Evolutionary conservation across 176 grass and related monocot genomes (phyloP).

Genomic region (Carex cristatella): DNA sequence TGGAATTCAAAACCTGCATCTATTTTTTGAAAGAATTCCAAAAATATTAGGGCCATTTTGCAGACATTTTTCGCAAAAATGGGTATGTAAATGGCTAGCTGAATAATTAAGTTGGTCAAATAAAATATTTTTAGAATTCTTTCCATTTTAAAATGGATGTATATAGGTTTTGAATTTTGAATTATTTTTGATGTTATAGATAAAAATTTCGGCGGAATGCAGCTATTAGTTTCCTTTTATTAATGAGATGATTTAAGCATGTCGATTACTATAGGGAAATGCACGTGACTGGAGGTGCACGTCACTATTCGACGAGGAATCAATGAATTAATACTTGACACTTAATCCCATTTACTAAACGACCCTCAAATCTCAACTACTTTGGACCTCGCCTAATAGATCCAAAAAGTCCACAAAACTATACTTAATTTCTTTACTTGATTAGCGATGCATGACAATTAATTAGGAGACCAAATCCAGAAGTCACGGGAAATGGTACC

Average conservation of each 20-base stretch:
- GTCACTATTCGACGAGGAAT: neutral
- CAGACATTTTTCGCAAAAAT: too few relatives aligned
- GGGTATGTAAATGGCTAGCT: too few relatives aligned
- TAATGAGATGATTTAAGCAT: neutral
- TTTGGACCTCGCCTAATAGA: neutral
- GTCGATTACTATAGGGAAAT: neutral
- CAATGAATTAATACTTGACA: neutral
- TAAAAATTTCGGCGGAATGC: too few relatives aligned
- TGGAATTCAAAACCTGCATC: too few relatives aligned
- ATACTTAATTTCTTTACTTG: neutral
- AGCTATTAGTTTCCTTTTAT: neutral
- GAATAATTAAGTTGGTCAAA: too few relatives aligned
- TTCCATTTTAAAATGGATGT: too few relatives aligned
- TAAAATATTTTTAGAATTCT: too few relatives aligned
- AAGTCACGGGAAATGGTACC: slow-evolving; percentile 42
- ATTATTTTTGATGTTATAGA: too few relatives aligned
- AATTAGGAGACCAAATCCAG: slow-evolving; percentile 40
- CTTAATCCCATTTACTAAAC: slow-evolving; percentile 9
- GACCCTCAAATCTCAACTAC: slow-evolving; percentile 1
- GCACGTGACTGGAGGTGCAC: neutral
- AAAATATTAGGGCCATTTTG: too few relatives aligned
- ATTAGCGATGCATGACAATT: neutral
- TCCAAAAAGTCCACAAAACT: slow-evolving; percentile 16
- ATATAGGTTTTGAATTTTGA: too few relatives aligned
- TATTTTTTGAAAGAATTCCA: too few relatives aligned